Base-by-base conservation (phyloP, 208 protist species). In the Tritrichomonas musculus region DNA sequence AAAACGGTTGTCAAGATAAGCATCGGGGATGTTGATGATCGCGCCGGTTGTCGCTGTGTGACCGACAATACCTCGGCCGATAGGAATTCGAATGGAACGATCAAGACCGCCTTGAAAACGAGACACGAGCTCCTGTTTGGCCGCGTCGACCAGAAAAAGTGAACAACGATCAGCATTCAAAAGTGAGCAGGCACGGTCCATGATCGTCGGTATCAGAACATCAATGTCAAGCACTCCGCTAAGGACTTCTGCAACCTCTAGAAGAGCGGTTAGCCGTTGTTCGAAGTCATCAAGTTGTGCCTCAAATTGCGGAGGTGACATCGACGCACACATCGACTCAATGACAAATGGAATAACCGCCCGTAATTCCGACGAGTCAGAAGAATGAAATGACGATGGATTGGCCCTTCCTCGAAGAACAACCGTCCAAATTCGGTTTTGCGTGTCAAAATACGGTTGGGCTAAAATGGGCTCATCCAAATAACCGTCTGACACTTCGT, bases 231-330 rank as follows among this genome's bases (percentile, higher is more conserved):
- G 27, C 9, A 47, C 47, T 33, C 77, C 77, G 33, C 41, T 53
- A 2, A 88, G 4, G 47, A 53, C 57, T 39, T 88, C 47, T 0
- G 77, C 77, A 39, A 88, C 47, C 39, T 88, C 77, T n/a, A 88
- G 36, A 60, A 88, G 47, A 3, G 77, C 77, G 22, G 41, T 57
- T 20, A 88, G 27, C 39, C 77, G 0, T 57, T 88, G 77, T 47
- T 88, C 77, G 47, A 60, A 88, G 27, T 88, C 77, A 88, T 88
- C 77, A 22, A 88, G n/a, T 60, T 88, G 77, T 1, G 77, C 77
- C 57, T 88, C 77, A 39, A 88, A 88, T 20, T 88, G 77, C 11
- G 77, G 77, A 27, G 41, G 77, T 33, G 77, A 60, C 77, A 88
- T 88, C 39, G 77, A 88, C 33, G 47, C 41, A 33, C n/a, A 60